Evolutionary conservation across 257 asterid genomes (phyloP).

Genomic region (Solanum ossicruentum): DNA sequence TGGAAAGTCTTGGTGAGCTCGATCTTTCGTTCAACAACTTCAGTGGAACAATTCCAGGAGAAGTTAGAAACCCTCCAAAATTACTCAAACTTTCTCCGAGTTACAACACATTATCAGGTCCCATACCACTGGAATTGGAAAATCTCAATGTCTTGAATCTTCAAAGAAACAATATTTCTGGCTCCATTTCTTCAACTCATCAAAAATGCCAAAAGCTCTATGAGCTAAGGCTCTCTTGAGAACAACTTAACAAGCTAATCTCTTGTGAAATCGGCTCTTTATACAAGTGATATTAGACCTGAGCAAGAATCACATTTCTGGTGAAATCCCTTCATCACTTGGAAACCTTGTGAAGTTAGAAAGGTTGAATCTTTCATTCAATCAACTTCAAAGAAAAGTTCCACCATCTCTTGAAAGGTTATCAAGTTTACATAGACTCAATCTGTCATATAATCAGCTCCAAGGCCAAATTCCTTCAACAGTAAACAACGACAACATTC

Average conservation of each 20-base stretch:
- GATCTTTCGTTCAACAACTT: constrained; percentile 62
- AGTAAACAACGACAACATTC: too few species aligned
- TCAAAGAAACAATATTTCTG: constrained; percentile 52
- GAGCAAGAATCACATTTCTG: constrained; percentile 51
- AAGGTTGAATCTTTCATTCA: constrained; percentile 60
- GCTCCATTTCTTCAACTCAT: constrained; percentile 48
- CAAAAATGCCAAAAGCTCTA: constrained; percentile 69
- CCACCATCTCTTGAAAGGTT: constrained; percentile 52
- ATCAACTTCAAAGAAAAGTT: constrained; percentile 39
- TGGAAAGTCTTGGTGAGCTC: constrained; percentile 59
- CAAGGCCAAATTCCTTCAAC: constrained; percentile 46
- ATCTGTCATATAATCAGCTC: constrained; percentile 55
- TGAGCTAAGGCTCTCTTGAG: constrained; percentile 69
- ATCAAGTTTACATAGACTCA: constrained; percentile 63
- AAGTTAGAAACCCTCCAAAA: constrained; percentile 53
- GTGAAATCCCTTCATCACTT: constrained; percentile 59
- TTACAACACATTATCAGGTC: constrained; percentile 46
- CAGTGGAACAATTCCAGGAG: constrained; percentile 51
- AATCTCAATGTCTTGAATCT: constrained; percentile 73
- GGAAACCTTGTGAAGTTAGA: constrained; percentile 63
- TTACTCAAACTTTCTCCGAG: constrained; percentile 50
- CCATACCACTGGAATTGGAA: constrained; percentile 63
- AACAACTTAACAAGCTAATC: constrained; percentile 53
- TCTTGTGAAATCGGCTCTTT: constrained; percentile 35
- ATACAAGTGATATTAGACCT: constrained; percentile 73